Conservation (phyloP, 495 filamentous ascomycete genomes). For the Aspergillus steynii region DNA sequence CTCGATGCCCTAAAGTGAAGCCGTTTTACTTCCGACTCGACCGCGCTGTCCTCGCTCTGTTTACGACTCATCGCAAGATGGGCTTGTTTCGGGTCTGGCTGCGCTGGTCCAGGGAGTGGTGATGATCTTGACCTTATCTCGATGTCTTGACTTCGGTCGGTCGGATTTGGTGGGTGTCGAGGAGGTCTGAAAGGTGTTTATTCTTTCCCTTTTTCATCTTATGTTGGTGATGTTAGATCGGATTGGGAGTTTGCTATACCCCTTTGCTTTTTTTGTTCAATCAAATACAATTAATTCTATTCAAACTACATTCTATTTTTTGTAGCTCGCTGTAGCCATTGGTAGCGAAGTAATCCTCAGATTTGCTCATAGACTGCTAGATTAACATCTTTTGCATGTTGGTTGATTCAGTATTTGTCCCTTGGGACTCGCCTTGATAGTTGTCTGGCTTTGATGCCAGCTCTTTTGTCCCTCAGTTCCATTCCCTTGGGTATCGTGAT, state of each 20-base stretch:
- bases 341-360: too few species aligned
- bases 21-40: slow-evolving; percentile 60
- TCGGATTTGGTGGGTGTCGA: slow-evolving; percentile 64
- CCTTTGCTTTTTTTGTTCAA: slow-evolving; percentile 5
- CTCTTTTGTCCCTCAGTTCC: too few species aligned
- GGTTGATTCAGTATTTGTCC: too few species aligned
- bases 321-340: too few species aligned
- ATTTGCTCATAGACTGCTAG: too few species aligned
- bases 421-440: too few species aligned
- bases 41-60: slow-evolving; percentile 35
- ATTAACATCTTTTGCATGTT: too few species aligned
- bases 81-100: slow-evolving; percentile 24
- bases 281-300: not conserved
- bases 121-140: slow-evolving; percentile 71
- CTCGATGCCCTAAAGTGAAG: slow-evolving; percentile 72
- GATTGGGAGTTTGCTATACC: slow-evolving; percentile 19
- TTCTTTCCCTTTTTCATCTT: slow-evolving; percentile 27
- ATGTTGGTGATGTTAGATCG: slow-evolving; percentile 24
- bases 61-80: slow-evolving; percentile 16
- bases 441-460: too few species aligned
- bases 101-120: slow-evolving; percentile 59
- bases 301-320: too few species aligned
- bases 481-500: too few species aligned
- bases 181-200: slow-evolving; percentile 67
- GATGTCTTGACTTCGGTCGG: slow-evolving; percentile 64